phyloP scores from a whole-genome alignment of 495 filamentous ascomycete genomes.

The Cercophora scortea region DNA sequence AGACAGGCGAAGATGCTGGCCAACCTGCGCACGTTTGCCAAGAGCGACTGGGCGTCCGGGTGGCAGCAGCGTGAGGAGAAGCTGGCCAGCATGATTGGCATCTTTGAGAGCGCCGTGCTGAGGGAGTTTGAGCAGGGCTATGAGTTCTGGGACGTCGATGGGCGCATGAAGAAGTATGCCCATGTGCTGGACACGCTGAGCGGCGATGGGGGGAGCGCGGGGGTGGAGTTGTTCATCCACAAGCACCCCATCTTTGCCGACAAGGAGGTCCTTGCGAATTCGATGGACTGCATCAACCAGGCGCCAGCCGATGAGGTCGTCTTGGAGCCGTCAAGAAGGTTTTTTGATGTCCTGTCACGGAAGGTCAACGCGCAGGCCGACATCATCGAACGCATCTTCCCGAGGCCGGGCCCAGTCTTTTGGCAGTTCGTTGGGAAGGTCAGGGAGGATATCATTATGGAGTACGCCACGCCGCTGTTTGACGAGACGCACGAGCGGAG shows the following conservation, averaged over 20 bases:
- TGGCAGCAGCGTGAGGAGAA: constrained; percentile 62
- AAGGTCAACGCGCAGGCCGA: constrained; percentile 79
- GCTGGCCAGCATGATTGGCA: constrained; percentile 62
- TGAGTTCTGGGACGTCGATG: constrained; percentile 83
- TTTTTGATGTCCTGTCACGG: constrained; percentile 64
- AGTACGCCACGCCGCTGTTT: constrained; percentile 79
- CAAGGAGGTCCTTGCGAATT: constrained; percentile 62
- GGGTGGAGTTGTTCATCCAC: constrained; percentile 76
- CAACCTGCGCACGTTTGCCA: constrained; percentile 68
- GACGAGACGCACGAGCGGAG: constrained; percentile 79
- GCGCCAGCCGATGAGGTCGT: constrained; percentile 53
- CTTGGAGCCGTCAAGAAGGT: constrained; percentile 67
- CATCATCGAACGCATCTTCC: constrained; percentile 81
- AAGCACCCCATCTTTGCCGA: constrained; percentile 76
- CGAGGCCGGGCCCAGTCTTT: constrained; percentile 62
- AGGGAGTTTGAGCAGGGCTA: constrained; percentile 89
- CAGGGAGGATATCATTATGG: constrained; percentile 73
- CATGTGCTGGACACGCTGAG: constrained; percentile 77
- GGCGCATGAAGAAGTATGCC: constrained; percentile 80
- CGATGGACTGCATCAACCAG: constrained; percentile 75
- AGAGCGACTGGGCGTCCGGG: constrained; percentile 69
- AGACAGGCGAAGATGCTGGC: constrained; percentile 82
- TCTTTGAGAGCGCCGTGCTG: constrained; percentile 86
- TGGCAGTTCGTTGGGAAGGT: constrained; percentile 74
- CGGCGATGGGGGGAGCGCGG: constrained; percentile 55